These are phyloP conservation scores for Falciphora oryzae DNA, from an alignment of 2,329 filamentous ascomycete genomes.

Conservation along the genomic window DNA sequence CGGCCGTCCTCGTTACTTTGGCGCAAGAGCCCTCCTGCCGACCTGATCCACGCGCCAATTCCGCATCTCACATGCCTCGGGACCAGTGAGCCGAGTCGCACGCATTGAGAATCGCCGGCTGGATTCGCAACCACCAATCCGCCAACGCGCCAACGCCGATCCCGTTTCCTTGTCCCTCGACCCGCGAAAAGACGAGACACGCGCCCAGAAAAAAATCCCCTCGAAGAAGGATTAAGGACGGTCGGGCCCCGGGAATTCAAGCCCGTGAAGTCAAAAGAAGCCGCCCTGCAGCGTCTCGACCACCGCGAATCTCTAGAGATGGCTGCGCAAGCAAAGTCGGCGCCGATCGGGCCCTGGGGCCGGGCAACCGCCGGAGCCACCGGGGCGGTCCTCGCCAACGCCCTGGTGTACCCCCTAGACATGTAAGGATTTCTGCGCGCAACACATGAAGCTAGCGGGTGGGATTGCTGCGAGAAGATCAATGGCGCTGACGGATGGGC, in stretches of 20 bases:
- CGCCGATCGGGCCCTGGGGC: constrained; percentile 81
- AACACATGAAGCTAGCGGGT: neutral
- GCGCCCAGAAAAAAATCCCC: neutral
- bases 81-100: constrained; percentile 7
- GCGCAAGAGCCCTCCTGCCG: neutral
- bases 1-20: neutral
- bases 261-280: neutral
- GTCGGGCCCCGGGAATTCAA: neutral
- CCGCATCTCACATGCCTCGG: constrained; percentile 5
- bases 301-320: constrained; percentile 27
- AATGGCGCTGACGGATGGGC: neutral
- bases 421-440: constrained; percentile 57
- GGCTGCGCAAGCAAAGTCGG: constrained; percentile 57
- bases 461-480: neutral
- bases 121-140: neutral
- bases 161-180: neutral
- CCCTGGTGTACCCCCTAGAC: constrained; percentile 91
- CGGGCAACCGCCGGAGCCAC: constrained; percentile 87
- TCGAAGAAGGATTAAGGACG: neutral
- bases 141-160: neutral
- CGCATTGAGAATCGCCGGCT: neutral
- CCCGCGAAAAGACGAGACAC: neutral
- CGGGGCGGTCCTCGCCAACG: constrained; percentile 90
- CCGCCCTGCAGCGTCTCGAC: neutral
- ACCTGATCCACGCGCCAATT: neutral